Conservation (phyloP, 2,329 filamentous ascomycete genomes). For the Pseudocercospora crystallina region DNA sequence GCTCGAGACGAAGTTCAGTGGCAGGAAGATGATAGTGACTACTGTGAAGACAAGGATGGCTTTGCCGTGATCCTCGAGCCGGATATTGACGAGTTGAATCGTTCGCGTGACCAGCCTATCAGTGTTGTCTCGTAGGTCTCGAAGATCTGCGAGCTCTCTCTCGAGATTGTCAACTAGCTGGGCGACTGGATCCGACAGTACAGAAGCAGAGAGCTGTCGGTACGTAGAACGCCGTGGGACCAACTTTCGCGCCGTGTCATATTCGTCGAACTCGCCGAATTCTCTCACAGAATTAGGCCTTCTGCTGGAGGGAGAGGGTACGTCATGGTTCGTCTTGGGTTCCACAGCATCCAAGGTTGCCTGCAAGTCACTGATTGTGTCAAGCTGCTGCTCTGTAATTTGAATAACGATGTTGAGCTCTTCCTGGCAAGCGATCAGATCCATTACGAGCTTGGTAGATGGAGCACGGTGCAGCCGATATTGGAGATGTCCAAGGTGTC, state of each 20-base stretch:
- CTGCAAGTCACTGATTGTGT: constrained; percentile 38
- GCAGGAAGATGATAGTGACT: constrained; percentile 46
- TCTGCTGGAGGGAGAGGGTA: constrained; percentile 2
- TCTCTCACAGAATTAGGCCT: neutral
- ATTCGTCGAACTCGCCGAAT: constrained; percentile 11
- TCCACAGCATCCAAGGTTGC: constrained; percentile 2
- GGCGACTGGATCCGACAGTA: constrained; percentile 38
- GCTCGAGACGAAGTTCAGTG: constrained; percentile 44
- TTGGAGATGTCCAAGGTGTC: constrained; percentile 44
- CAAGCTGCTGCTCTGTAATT: constrained; percentile 44
- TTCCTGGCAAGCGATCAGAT: constrained; percentile 46
- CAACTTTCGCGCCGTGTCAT: constrained; percentile 5
- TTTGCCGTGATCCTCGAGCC: constrained; percentile 47
- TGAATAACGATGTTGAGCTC: constrained; percentile 48
- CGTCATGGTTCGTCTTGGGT: neutral
- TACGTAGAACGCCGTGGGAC: constrained; percentile 37
- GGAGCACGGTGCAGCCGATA: constrained; percentile 44
- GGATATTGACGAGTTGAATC: constrained; percentile 47
- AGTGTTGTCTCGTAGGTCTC: constrained; percentile 44
- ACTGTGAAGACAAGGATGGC: constrained; percentile 47
- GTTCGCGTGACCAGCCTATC: constrained; percentile 45
- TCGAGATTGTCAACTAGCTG: constrained; percentile 44
- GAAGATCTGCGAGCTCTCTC: constrained; percentile 41
- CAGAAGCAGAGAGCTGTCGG: constrained; percentile 39
- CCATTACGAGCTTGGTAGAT: constrained; percentile 46